A percentile compares a stretch with the other conserved stretches of the same genome.
phyloP scores from a whole-genome alignment of 78 protist genomes.

The Polysphondylium violaceum region DNA sequence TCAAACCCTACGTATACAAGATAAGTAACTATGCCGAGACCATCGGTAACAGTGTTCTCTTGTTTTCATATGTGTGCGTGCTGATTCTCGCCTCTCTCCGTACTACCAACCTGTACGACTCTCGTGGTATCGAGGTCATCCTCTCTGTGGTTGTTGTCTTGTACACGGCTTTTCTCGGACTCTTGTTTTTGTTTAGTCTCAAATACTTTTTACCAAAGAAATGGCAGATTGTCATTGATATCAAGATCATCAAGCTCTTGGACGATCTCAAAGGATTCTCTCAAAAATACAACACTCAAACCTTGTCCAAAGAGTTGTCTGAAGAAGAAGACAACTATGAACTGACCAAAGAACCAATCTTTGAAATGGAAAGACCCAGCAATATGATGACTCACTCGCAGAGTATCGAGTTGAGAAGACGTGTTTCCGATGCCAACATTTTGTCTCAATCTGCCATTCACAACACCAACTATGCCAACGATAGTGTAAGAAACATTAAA shows the following conservation, averaged over 20 bases:
- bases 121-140: constrained; percentile 45
- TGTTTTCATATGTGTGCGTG: constrained; percentile 51
- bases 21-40: constrained; percentile 27
- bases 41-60: constrained; percentile 39
- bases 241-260: background rate
- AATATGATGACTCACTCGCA: too few relatives aligned
- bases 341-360: too few relatives aligned
- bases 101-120: constrained; percentile 38
- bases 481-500: too few relatives aligned
- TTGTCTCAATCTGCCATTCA: too few relatives aligned
- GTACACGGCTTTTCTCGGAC: constrained; percentile 28
- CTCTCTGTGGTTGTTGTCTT: constrained; percentile 23
- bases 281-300: background rate
- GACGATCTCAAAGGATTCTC: background rate
- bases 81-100: constrained; percentile 37
- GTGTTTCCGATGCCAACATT: too few relatives aligned
- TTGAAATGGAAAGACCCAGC: too few relatives aligned
- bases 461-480: too few relatives aligned
- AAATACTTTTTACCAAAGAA: constrained; percentile 59
- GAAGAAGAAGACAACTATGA: too few relatives aligned
- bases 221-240: constrained; percentile 16
- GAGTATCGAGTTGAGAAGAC: too few relatives aligned
- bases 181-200: constrained; percentile 34
- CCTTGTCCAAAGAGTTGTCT: too few relatives aligned
- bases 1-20: constrained; percentile 39